Evolutionary conservation across 2,329 filamentous ascomycete species (phyloP).

Genomic region (Verruconis gallopava): DNA sequence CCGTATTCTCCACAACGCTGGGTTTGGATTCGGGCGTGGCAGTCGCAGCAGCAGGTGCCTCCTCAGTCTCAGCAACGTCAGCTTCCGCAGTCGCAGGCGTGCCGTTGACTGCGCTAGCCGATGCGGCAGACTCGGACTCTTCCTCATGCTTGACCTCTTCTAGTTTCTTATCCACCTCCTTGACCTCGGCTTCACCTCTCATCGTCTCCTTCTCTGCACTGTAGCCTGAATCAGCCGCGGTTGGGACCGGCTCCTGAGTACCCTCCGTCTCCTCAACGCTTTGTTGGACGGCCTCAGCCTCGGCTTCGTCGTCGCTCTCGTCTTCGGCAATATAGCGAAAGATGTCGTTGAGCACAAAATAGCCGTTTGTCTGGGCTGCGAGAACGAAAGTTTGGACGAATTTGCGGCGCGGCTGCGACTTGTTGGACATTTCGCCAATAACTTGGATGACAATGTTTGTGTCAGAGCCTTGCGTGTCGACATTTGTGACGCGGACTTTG

Average conservation of each 20-base stretch:
- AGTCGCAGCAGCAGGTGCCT: slow-evolving; percentile 26
- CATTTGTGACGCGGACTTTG: slow-evolving; percentile 96
- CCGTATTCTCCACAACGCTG: slow-evolving; percentile 20
- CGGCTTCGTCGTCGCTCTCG: slow-evolving; percentile 43
- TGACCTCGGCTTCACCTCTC: slow-evolving; percentile 30
- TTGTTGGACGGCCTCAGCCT: slow-evolving; percentile 21
- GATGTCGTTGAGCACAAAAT: slow-evolving; percentile 97
- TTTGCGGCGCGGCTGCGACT: slow-evolving; percentile 78
- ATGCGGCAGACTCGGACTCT: slow-evolving; percentile 17
- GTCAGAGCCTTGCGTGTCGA: slow-evolving; percentile 87
- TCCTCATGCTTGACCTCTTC: slow-evolving; percentile 41
- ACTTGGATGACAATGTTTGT: slow-evolving; percentile 95
- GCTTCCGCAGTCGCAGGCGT: slow-evolving; percentile 27
- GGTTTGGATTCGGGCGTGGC: slow-evolving; percentile 14
- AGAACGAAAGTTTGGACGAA: slow-evolving; percentile 98
- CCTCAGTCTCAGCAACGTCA: slow-evolving; percentile 20
- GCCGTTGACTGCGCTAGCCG: slow-evolving; percentile 24
- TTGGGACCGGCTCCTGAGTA: slow-evolving; percentile 27
- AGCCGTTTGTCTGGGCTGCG: slow-evolving; percentile 88
- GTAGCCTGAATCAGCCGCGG: slow-evolving; percentile 8
- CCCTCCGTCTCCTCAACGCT: slow-evolving; percentile 24
- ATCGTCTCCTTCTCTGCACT: slow-evolving; percentile 17
- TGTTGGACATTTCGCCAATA: slow-evolving; percentile 96
- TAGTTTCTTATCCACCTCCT: slow-evolving; percentile 58
- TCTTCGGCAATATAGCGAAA: slow-evolving; percentile 86